Evolutionary conservation across 169 alveolate species (phyloP).

Genomic region (Plasmodium relictum): DNA sequence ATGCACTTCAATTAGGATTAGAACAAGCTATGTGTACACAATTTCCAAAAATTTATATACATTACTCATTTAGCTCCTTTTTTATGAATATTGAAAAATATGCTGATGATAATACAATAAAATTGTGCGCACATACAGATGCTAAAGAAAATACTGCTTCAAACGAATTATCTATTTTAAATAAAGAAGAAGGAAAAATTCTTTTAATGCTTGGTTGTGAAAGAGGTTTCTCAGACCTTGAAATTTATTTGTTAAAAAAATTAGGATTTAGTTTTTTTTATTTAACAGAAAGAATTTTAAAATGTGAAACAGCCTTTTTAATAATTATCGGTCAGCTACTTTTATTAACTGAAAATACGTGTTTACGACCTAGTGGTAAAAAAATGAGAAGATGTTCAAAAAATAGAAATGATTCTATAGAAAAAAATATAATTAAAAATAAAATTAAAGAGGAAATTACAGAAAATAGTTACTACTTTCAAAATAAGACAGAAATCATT

Average conservation of each 20-base stretch:
- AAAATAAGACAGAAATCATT: conserved; percentile 8
- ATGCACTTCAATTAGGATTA: conserved; percentile 69
- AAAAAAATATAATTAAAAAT: neutral
- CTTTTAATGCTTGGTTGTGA: conserved; percentile 77
- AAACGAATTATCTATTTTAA: conserved; percentile 21
- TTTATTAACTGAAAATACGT: conserved; percentile 54
- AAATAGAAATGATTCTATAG: neutral
- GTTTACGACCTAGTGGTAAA: conserved; percentile 51
- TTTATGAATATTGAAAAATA: conserved; percentile 61
- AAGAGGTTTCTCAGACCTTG: conserved; percentile 73
- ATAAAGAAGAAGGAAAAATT: conserved; percentile 48
- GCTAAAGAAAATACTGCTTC: neutral
- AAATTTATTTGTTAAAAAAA: conserved; percentile 60
- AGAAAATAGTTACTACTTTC: neutral
- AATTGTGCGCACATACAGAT: conserved; percentile 74
- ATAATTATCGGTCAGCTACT: conserved; percentile 61
- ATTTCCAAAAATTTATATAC: conserved; percentile 54
- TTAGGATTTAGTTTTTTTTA: conserved; percentile 45
- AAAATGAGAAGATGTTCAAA: conserved; percentile 50
- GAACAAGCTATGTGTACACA: conserved; percentile 77
- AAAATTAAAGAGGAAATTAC: neutral
- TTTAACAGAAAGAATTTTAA: conserved; percentile 68
- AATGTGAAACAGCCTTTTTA: conserved; percentile 74
- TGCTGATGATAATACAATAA: conserved; percentile 44
- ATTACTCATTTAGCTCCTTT: conserved; percentile 70